Conservation (phyloP, 1,139 yeast genomes). For the Debaryomycetaceae sp. region DNA sequence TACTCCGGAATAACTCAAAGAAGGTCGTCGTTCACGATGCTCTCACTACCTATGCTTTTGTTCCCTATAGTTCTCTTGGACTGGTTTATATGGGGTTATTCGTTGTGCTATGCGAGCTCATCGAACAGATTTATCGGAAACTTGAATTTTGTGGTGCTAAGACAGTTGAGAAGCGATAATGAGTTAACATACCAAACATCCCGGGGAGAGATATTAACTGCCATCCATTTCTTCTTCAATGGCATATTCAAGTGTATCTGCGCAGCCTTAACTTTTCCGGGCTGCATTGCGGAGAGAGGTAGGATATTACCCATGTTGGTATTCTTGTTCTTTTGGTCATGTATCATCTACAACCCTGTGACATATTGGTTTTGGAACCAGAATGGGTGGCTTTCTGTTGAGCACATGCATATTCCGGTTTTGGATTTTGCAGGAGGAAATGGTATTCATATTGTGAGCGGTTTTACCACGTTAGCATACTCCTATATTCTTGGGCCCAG, state of each 20-base stretch:
- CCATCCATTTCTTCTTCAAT: slow-evolving; percentile 46
- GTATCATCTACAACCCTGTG: slow-evolving; percentile 58
- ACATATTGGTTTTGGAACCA: slow-evolving; percentile 67
- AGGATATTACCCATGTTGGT: slow-evolving; percentile 50
- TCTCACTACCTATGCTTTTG: slow-evolving; percentile 46
- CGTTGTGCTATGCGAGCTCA: slow-evolving; percentile 46
- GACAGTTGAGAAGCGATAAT: slow-evolving; percentile 25
- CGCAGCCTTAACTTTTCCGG: slow-evolving; percentile 54
- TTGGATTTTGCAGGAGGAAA: slow-evolving; percentile 67
- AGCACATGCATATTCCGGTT: slow-evolving; percentile 40
- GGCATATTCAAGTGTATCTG: slow-evolving; percentile 52
- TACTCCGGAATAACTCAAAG: slow-evolving; percentile 60
- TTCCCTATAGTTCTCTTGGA: slow-evolving; percentile 44
- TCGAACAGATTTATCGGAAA: slow-evolving; percentile 46
- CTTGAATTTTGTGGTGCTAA: slow-evolving; percentile 40
- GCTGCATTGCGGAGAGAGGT: slow-evolving; percentile 58
- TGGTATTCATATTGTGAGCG: slow-evolving; percentile 60
- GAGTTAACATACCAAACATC: slow-evolving; percentile 26
- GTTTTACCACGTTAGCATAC: slow-evolving; percentile 58
- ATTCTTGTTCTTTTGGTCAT: slow-evolving; percentile 53
- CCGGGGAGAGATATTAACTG: slow-evolving; percentile 37
- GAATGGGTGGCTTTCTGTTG: slow-evolving; percentile 53
- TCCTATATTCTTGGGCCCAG: slow-evolving; percentile 57
- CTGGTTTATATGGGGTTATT: slow-evolving; percentile 60
- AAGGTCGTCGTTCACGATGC: slow-evolving; percentile 52